Evolutionary conservation across 2,329 filamentous ascomycete species (phyloP), one percentile per base, ranked within the genome.

Genomic region (Cryoendolithus antarcticus): DNA sequence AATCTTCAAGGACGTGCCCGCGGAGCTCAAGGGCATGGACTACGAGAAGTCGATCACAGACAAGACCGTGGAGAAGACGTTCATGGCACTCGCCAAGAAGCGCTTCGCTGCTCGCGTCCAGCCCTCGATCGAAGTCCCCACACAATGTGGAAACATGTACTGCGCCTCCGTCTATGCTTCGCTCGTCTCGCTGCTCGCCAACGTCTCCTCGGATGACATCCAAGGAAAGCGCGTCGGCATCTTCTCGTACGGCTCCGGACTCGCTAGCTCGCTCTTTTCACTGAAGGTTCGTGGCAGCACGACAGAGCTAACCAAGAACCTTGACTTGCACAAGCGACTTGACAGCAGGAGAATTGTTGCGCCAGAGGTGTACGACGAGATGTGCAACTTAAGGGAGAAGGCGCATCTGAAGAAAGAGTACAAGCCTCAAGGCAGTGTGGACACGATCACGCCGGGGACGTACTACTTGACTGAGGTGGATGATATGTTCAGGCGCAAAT

Each of bases 101-200:
- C 62, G 66, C 37, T 70, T 69, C 50, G 62, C 60, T 34, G 44
- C 60, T 37, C 66, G 66, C 43, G 67, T 71, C 32, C 63, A 69
- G 58, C 67, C 67, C 15, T 56, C 62, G 42, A 66, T 69, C 47
- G 54, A 67, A 46, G 63, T 70, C 19, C 67, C 68, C 7, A 71
- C 67, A 47, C 62, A 64, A 60, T 71, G 67, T 59, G 68, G 68
- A 40, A 71, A 71, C 64, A 71, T 71, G 68, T 71, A 71, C 64
- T 67, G 63, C 46, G 67, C 64, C 27, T 68, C 64, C 43, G 67
- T 71, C 38, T 71, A 70, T 58, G 62, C 60, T 42, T 67, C 65
- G 47, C 60, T 71, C 42, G 60, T 61, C 52, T 67, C 65, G 36
- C 52, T 71, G 42, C 46, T 71, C 43, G 50, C 60, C 55, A 70